These are phyloP conservation scores for Alternaria rosae DNA, from an alignment of 2,329 filamentous ascomycete species.

Conservation along the genomic window DNA sequence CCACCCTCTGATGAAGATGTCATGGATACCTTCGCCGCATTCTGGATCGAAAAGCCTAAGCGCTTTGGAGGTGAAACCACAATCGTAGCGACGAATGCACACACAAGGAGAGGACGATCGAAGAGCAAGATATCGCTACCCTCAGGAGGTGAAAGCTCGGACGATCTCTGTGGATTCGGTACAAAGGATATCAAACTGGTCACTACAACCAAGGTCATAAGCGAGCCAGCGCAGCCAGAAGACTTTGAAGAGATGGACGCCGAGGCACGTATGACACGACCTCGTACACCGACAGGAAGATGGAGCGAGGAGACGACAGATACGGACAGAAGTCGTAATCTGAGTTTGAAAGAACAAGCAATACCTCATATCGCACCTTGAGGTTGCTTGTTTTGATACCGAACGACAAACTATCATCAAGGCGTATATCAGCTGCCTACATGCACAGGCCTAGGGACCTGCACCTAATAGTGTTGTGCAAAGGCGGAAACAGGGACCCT, in stretches of 20 bases:
- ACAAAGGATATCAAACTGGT: slow-evolving; percentile 46
- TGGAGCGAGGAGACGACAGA: slow-evolving; percentile 44
- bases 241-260: slow-evolving; percentile 46
- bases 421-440: neutral
- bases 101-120: slow-evolving; percentile 11
- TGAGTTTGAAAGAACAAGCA: slow-evolving; percentile 20
- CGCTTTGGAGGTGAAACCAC: slow-evolving; percentile 57
- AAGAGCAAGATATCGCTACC: slow-evolving; percentile 27
- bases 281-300: slow-evolving; percentile 36
- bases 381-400: neutral
- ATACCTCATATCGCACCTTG: slow-evolving; percentile 10
- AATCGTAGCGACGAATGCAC: slow-evolving; percentile 43
- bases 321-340: slow-evolving; percentile 10
- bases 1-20: slow-evolving; percentile 46
- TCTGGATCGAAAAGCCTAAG: slow-evolving; percentile 41
- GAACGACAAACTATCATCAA: neutral
- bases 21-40: slow-evolving; percentile 47
- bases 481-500: neutral
- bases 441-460: neutral
- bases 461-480: neutral
- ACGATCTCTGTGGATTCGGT: slow-evolving; percentile 33
- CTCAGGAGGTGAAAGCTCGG: slow-evolving; percentile 30
- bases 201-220: slow-evolving; percentile 44
- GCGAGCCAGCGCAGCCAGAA: slow-evolving; percentile 42
- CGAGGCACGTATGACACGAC: slow-evolving; percentile 31